These are phyloP conservation scores for Tetraselmis striata DNA, from an alignment of 139 green algal species.

Conservation along the genomic window DNA sequence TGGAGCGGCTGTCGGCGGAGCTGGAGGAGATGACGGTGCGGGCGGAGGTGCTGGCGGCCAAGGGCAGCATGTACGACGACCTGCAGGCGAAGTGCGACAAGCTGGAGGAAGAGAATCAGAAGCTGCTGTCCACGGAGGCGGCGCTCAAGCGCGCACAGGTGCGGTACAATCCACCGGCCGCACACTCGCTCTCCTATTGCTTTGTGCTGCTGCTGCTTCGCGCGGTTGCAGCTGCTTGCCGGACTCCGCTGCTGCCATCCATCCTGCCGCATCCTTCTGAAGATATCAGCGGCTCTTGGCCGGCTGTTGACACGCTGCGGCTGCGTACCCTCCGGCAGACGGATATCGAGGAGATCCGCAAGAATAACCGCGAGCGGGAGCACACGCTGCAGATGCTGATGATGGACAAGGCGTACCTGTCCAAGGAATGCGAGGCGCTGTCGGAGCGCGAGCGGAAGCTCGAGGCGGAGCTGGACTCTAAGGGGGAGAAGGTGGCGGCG, in stretches of 20 bases:
- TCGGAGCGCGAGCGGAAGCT: conserved; percentile 28
- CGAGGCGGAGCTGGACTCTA: conserved; percentile 27
- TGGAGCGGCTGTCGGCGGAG: conserved; percentile 32
- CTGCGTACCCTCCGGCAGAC: conserved; percentile 12
- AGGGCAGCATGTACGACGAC: conserved; percentile 44
- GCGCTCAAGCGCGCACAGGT: conserved; percentile 10
- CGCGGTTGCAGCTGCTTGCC: too few species aligned
- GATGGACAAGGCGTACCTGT: conserved; percentile 45
- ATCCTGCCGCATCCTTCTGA: too few species aligned
- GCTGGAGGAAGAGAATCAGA: conserved; percentile 28
- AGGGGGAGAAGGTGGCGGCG: conserved; percentile 24
- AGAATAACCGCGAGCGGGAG: conserved; percentile 16
- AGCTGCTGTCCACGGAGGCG: conserved; percentile 24
- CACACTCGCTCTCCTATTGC: too few species aligned
- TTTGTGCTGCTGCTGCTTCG: too few species aligned
- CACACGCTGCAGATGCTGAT: conserved; percentile 37
- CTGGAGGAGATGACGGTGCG: conserved; percentile 26
- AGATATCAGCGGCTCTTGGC: too few species aligned
- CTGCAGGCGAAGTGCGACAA: conserved; percentile 18
- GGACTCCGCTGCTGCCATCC: too few species aligned
- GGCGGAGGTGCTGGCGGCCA: conserved; percentile 30
- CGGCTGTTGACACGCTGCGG: too few species aligned
- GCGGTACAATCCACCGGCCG: too few species aligned
- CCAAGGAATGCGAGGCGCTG: conserved; percentile 39
- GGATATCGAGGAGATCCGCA: conserved; percentile 9